Conservation (phyloP, 2,329 filamentous ascomycete genomes). For the Diaporthe velutina region DNA sequence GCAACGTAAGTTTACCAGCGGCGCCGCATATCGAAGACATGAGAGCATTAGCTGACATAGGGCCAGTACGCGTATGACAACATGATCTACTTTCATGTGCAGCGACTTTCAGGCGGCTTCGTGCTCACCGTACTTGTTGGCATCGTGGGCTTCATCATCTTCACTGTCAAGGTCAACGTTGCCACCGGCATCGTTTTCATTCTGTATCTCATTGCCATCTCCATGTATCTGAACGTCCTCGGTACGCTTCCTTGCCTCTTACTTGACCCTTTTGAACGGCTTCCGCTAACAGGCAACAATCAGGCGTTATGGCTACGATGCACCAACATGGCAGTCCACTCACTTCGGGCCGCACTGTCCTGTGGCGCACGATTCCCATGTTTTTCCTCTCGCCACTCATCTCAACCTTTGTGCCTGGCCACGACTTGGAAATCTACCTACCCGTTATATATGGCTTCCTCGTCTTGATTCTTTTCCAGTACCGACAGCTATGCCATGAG, state of each 20-base stretch:
- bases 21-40: neutral
- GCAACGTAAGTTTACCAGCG: slow-evolving; percentile 44
- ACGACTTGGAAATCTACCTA: slow-evolving; percentile 70
- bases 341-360: slow-evolving; percentile 67
- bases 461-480: slow-evolving; percentile 61
- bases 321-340: slow-evolving; percentile 67
- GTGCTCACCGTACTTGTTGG: slow-evolving; percentile 52
- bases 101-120: slow-evolving; percentile 62
- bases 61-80: slow-evolving; percentile 53
- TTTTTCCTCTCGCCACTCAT: slow-evolving; percentile 69
- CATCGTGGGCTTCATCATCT: slow-evolving; percentile 63
- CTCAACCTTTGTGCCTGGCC: slow-evolving; percentile 62
- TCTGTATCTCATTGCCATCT: slow-evolving; percentile 69
- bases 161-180: slow-evolving; percentile 58
- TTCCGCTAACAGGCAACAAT: slow-evolving; percentile 12
- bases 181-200: slow-evolving; percentile 67
- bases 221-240: slow-evolving; percentile 70
- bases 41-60: neutral
- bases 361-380: slow-evolving; percentile 67
- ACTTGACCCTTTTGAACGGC: slow-evolving; percentile 46
- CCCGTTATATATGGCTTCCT: slow-evolving; percentile 67
- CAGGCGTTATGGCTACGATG: slow-evolving; percentile 59
- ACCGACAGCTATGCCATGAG: slow-evolving; percentile 65
- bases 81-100: slow-evolving; percentile 57
- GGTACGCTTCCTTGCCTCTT: slow-evolving; percentile 56